phyloP scores from a whole-genome alignment of 139 green algal species.

The Desmodesmus armatus region DNA sequence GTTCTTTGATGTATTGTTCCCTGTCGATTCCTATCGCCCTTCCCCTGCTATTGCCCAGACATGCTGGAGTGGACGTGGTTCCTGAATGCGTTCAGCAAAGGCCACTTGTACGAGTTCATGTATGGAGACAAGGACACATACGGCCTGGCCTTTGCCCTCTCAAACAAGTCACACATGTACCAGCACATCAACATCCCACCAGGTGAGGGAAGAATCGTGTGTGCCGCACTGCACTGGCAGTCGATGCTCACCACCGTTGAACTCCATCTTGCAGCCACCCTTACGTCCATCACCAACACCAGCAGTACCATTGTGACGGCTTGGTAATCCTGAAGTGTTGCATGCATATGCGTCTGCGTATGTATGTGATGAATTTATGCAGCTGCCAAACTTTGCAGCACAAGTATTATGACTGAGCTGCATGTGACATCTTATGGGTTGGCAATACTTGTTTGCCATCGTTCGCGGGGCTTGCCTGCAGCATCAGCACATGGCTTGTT shows the following conservation, averaged over 20 bases:
- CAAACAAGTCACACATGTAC: conserved; percentile 39
- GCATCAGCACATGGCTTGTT: neutral
- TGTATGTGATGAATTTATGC: too few relatives aligned
- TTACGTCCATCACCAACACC: neutral
- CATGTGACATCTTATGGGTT: too few relatives aligned
- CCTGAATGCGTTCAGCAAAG: conserved; percentile 44
- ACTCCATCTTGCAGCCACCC: neutral
- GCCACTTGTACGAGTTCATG: conserved; percentile 49
- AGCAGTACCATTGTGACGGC: neutral
- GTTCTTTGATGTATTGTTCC: too few relatives aligned
- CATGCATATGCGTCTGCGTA: too few relatives aligned
- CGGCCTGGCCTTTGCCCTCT: conserved; percentile 48
- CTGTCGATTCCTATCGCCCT: too few relatives aligned
- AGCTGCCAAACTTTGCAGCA: too few relatives aligned
- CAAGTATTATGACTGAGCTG: too few relatives aligned
- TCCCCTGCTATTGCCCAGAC: too few relatives aligned
- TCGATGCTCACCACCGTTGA: neutral
- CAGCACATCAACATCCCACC: conserved; percentile 19
- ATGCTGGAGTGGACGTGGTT: conserved; percentile 58
- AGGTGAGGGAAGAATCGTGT: neutral
- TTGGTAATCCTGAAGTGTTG: too few relatives aligned
- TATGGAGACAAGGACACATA: conserved; percentile 67
- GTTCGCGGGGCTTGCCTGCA: too few relatives aligned
- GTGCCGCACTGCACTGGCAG: neutral
- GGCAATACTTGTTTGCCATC: too few relatives aligned